Evolutionary conservation across 148 eudicot species (phyloP), one percentile per base, ranked within the genome.

Genomic region (Arctostaphylos glauca): DNA sequence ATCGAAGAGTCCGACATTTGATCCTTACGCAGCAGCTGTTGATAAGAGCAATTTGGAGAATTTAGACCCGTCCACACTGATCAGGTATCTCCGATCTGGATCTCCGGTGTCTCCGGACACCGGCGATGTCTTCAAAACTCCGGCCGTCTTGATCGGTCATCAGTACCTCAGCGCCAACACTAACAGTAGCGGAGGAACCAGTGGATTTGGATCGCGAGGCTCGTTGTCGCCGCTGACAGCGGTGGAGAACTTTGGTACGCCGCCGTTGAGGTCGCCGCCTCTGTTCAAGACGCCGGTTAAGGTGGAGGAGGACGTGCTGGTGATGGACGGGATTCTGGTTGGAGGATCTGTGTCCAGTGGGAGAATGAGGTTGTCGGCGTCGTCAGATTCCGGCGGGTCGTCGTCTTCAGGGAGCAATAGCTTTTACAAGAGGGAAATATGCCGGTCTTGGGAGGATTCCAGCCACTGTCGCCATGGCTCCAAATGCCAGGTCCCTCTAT

Each of bases 271-370:
- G 78, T 86, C 90, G 12, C 79, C 88, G 10, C 52, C 82, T 80
- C 58, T 80, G 77, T 86, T 88, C 77, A 43, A 16, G 9, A 49
- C 82, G 38, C 89, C 86, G 62, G 84, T 88, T 53, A 89, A 90
- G 82, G 85, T 87, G 72, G 90, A 90, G 85, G 92, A 92, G 47
- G 94, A 90, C 56, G 92, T 91, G 74, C 47, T 93, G 60, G 91
- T 93, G 15, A 90, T 93, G 91, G 96, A 93, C 50, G 90, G 90
- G 16, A 82, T 90, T 84, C 82, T 85, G 12, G 88, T 90, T 7
- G 83, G 44, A 15, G 71, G 71, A 66, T 70, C 87, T 3, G 56
- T 31, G 47, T 25, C 72, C 38, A 74, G 84, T 48, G 85, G 68
- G 4, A 86, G 83, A 76, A 10, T 48, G 38, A 79, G 86, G 84